Conservation (phyloP, 2,329 filamentous ascomycete species). For the Parafenestella ontariensis region DNA sequence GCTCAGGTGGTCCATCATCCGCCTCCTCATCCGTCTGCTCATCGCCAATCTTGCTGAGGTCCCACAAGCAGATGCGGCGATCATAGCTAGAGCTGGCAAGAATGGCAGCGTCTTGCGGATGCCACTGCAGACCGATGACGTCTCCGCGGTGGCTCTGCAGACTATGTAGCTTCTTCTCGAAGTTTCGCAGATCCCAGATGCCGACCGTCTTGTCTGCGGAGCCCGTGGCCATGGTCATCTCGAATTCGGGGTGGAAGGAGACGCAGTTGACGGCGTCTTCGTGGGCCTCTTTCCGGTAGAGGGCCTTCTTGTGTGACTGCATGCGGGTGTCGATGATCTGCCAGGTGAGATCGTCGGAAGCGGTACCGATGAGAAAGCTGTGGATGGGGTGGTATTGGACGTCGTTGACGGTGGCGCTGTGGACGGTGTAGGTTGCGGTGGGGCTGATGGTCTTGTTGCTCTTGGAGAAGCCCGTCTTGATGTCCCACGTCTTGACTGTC, state of each 20-base stretch:
- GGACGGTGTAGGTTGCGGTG: constrained; percentile 80
- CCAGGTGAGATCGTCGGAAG: constrained; percentile 92
- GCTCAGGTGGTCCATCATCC: constrained; percentile 91
- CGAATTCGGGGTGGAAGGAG: constrained; percentile 90
- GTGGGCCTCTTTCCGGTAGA: constrained; percentile 77
- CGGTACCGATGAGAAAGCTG: constrained; percentile 80
- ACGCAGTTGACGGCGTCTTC: constrained; percentile 94
- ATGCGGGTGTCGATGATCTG: constrained; percentile 89
- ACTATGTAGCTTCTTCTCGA: constrained; percentile 87
- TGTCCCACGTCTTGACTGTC: constrained; percentile 92
- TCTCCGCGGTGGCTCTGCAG: constrained; percentile 87
- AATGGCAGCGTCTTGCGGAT: constrained; percentile 87
- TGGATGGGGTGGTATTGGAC: constrained; percentile 93
- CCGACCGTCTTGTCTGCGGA: constrained; percentile 95
- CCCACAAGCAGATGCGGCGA: constrained; percentile 94
- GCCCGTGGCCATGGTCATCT: constrained; percentile 88
- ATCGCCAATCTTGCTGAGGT: constrained; percentile 87
- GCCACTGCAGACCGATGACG: constrained; percentile 93
- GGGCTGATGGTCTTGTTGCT: constrained; percentile 75
- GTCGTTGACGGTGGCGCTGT: constrained; percentile 92
- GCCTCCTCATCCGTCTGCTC: constrained; percentile 95
- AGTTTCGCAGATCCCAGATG: constrained; percentile 92
- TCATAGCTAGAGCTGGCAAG: constrained; percentile 93
- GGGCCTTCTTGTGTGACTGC: constrained; percentile 68
- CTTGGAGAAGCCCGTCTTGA: constrained; percentile 73